phyloP scores from a whole-genome alignment of 805 yeast species.

The Kluyveromyces nonfermentans region DNA sequence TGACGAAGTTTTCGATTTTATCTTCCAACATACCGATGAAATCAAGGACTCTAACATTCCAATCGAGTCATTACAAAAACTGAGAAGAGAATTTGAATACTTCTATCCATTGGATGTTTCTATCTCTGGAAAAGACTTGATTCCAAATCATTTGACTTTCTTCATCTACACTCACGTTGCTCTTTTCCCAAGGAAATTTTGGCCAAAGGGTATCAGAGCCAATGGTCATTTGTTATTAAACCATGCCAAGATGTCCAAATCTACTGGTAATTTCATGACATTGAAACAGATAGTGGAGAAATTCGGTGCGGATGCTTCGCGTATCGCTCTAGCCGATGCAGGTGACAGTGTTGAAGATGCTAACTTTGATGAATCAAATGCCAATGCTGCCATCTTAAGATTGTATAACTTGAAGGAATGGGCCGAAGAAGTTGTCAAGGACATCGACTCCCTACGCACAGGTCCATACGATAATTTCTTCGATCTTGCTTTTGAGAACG shows the following conservation, averaged over 20 bases:
- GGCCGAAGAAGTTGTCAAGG: slow-evolving; percentile 69
- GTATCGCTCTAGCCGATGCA: slow-evolving; percentile 97
- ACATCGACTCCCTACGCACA: slow-evolving; percentile 44
- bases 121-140: slow-evolving; percentile 91
- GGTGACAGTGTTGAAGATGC: slow-evolving; percentile 98
- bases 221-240: slow-evolving; percentile 93
- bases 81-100: slow-evolving; percentile 93
- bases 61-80: slow-evolving; percentile 48
- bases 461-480: slow-evolving; percentile 53
- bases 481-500: slow-evolving; percentile 86
- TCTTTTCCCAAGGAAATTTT: slow-evolving; percentile 75
- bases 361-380: slow-evolving; percentile 91
- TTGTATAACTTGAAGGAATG: slow-evolving; percentile 88
- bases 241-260: slow-evolving; percentile 96
- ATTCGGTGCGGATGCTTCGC: slow-evolving; percentile 95
- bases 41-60: slow-evolving; percentile 51
- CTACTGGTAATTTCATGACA: slow-evolving; percentile 95
- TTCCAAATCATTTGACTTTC: slow-evolving; percentile 95
- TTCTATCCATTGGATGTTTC: slow-evolving; percentile 92
- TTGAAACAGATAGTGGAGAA: slow-evolving; percentile 74
- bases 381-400: slow-evolving; percentile 95
- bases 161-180: slow-evolving; percentile 91
- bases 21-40: slow-evolving; percentile 64
- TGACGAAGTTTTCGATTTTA: slow-evolving; percentile 85
- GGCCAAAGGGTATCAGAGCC: slow-evolving; percentile 93